Evolutionary conservation across 176 grass and related monocot genomes (phyloP), one percentile per base, ranked within the genome.

Genomic region (Musa schizocarpa): DNA sequence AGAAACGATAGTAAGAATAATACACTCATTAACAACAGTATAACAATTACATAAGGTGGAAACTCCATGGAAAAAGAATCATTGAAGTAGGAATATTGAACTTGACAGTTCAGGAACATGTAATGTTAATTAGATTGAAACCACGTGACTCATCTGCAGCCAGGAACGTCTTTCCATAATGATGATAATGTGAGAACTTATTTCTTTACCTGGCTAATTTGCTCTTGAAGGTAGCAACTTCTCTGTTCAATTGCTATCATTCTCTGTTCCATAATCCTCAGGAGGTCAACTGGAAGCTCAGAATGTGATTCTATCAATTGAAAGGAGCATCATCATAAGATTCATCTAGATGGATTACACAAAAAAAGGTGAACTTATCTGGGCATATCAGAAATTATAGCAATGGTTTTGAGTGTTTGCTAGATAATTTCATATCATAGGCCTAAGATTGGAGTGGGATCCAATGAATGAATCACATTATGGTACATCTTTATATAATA

Each of bases 201-300:
- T 52, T 53, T 22, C 22, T 77, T 84, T 84, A 96, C 88, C 92
- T 89, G 88, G 71, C 88, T 96, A 56, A 90, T 90, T 88, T 88
- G 84, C 24, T 83, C 70, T 54, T 88, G 86, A 52, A 97, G 94
- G 73, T 69, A 83, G 1, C 71, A 65, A 13, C 81, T 90, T 81
- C 78, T 88, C 70, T 91, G 94, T 81, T 93, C 79, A 53, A 98
- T 90, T 24, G 82, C 57, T 69, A 74, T 76, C 79, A 93, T 98
- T 65, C 88, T 92, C 71, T 87, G 88, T 72, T 97, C 87, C 90
- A 98, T 89, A 52, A 89, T 82, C 29, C 64, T 59, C 13, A 98
- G 77, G 68, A 98, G 82, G 84, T 98, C 84, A 11, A 77, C 19
- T n/a, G 88, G 86, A 21, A 92, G 79, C 17, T 89, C 72, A 27